Base-by-base conservation (phyloP, 2,329 filamentous ascomycete species). In the Cladophialophora chaetospira region DNA sequence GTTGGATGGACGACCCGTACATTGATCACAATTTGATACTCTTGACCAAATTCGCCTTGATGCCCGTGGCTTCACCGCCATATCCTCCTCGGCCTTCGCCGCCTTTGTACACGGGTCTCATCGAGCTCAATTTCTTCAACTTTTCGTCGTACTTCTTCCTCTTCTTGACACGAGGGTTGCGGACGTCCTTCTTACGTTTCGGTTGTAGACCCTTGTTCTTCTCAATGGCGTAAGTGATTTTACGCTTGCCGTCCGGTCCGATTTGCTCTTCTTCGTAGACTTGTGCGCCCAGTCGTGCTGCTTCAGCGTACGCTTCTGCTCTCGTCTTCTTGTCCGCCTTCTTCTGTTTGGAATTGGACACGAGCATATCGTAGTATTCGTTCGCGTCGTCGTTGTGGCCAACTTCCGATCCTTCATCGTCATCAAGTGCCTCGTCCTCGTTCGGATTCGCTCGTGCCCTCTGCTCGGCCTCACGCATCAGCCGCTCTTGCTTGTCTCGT, bases 121-220 rank as follows among this genome's bases (percentile, higher is more conserved):
- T 89, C 70, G 88, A 93, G 68, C 84, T 85, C 70, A 97, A 76
- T 82, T 97, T 97, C 89, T 97, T 97, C 83, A 93, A 88, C 82
- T 96, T 97, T 73, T 91, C 88, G 71, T 95, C 91, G 73, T 85
- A 99, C 84, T 91, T 91, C 85, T 91, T 91, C 75, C 91, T 86
- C 88, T 97, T 97, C 88, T 97, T 99, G 64, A 97, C 93, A 72
- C 94, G 82, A 31, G 94, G 92, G 77, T 99, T 99, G 62, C 93
- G 82, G 57, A 91, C 88, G 67, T 96, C 92, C 85, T 99, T 97
- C 82, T 88, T 95, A 63, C 93, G 82, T 74, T 88, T 88, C 44
- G 92, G 91, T 57, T 90, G 87, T 62, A 99, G 77, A 28, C 94
- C 94, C 82, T 97, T 97, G 77, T 99, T 99, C 84, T 97, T 97